Evolutionary conservation across 495 filamentous ascomycete species (phyloP).

Genomic region (Trichoderma reesei): DNA sequence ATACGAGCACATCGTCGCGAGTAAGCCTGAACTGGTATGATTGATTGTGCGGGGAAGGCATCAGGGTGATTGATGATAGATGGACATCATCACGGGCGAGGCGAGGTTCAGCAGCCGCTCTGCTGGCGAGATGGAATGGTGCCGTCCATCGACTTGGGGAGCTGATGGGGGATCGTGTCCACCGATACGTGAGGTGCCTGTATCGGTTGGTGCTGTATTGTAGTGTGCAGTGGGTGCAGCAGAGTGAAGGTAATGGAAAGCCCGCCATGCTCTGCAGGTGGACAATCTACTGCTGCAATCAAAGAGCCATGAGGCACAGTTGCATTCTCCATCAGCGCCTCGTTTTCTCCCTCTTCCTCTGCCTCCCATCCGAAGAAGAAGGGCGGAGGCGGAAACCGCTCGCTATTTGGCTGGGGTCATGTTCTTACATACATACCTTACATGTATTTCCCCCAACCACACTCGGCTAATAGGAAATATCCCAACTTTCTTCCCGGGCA

Average conservation of each 20-base stretch:
- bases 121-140: no score
- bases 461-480: conserved; percentile 6
- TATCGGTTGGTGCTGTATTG: not conserved
- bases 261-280: not conserved
- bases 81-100: not conserved
- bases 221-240: not conserved
- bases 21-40: no score
- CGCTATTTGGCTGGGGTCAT: not conserved
- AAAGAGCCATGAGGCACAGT: conserved; percentile 2
- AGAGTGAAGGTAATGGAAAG: no score
- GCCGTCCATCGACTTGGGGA: not conserved
- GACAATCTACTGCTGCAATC: not conserved
- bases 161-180: no score
- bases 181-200: not conserved
- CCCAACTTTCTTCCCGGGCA: no score
- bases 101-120: not conserved
- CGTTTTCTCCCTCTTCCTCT: no score
- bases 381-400: not conserved
- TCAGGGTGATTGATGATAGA: not conserved
- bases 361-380: not conserved
- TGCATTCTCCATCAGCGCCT: not conserved
- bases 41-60: no score
- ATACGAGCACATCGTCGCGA: not conserved
- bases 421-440: no score
- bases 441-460: not conserved